A percentile compares a stretch with the other conserved stretches of the same genome.
phyloP scores from a whole-genome alignment of 306 rosid species.

The Citrullus amarus region DNA sequence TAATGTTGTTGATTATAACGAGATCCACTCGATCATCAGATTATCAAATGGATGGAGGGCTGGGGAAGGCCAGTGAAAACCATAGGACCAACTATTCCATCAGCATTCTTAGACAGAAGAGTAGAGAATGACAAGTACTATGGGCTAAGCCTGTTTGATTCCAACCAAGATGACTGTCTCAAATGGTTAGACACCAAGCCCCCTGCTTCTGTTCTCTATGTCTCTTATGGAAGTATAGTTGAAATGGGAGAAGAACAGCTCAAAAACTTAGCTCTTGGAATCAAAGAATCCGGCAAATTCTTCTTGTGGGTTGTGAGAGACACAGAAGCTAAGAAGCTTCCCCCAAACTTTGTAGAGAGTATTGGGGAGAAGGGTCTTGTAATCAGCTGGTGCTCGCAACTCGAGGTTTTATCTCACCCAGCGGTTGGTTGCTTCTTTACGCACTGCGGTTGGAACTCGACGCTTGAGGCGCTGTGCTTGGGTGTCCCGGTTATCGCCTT shows the following conservation, averaged over 20 bases:
- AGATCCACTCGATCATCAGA: not conserved
- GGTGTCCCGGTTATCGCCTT: conserved; percentile 11
- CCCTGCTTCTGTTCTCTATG: conserved; percentile 1
- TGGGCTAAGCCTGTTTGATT: conserved; percentile 6
- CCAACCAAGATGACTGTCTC: not conserved
- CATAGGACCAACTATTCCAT: conserved; percentile 13
- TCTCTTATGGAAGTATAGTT: conserved; percentile 8
- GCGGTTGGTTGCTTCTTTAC: conserved; percentile 7
- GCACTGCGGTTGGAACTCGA: conserved; percentile 15
- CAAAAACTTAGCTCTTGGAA: not conserved
- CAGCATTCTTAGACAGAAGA: conserved; percentile 12
- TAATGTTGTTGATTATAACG: not conserved
- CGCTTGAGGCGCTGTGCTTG: conserved; percentile 11
- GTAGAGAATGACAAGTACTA: conserved; percentile 8
- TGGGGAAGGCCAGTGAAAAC: conserved; percentile 4
- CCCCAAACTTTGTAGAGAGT: not conserved
- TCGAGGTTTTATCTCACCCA: conserved; percentile 3
- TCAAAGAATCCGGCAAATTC: not conserved
- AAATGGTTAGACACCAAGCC: conserved; percentile 11
- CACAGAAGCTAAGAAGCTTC: conserved; percentile 10
- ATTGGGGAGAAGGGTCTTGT: not conserved
- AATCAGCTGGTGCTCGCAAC: conserved; percentile 11
- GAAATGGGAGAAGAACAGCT: conserved; percentile 12
- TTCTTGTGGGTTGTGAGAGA: conserved; percentile 15
- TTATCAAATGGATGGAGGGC: conserved; percentile 14